Evolutionary conservation across 2,329 filamentous ascomycete genomes (phyloP).

Genomic region (Thermothelomyces thermophilus): DNA sequence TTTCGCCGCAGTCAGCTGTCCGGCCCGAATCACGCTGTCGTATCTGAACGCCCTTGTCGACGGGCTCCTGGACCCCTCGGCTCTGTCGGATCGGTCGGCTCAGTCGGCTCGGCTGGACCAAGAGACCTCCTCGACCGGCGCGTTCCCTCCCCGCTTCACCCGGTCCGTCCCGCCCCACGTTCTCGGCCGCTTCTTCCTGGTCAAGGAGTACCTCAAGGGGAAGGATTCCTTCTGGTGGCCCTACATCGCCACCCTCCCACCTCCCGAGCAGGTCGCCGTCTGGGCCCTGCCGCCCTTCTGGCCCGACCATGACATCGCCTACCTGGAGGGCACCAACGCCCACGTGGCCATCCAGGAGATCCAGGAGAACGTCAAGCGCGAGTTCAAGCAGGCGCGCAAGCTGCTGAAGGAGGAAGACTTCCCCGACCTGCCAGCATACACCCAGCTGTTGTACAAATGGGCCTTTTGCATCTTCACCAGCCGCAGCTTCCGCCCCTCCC

Average conservation of each 20-base stretch:
- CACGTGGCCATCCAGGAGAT: constrained; percentile 45
- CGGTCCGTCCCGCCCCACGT: constrained; percentile 48
- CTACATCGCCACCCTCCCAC: constrained; percentile 61
- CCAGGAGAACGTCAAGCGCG: constrained; percentile 37
- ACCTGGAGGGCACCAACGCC: constrained; percentile 50
- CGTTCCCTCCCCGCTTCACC: constrained; percentile 47
- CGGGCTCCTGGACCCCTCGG: constrained; percentile 25
- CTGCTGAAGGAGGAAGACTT: constrained; percentile 31
- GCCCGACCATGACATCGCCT: constrained; percentile 51
- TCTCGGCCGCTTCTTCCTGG: constrained; percentile 59
- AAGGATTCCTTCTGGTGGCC: constrained; percentile 58
- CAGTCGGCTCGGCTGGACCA: constrained; percentile 10
- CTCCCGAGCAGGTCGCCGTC: constrained; percentile 43
- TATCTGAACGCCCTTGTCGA: constrained; percentile 48
- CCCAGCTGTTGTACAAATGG: constrained; percentile 53
- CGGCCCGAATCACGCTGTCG: constrained; percentile 49
- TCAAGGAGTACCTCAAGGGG: constrained; percentile 58
- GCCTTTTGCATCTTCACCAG: constrained; percentile 59
- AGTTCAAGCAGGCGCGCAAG: constrained; percentile 39
- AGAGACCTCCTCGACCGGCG: constrained; percentile 9
- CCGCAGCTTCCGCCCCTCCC: constrained; percentile 56
- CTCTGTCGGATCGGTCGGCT: no score
- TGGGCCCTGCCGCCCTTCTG: constrained; percentile 60
- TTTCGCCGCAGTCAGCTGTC: constrained; percentile 46
- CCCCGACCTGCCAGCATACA: constrained; percentile 33